Evolutionary conservation across 257 asterid genomes (phyloP), one percentile per base, ranked within the genome.

Genomic region (Ocimum tenuiflorum): DNA sequence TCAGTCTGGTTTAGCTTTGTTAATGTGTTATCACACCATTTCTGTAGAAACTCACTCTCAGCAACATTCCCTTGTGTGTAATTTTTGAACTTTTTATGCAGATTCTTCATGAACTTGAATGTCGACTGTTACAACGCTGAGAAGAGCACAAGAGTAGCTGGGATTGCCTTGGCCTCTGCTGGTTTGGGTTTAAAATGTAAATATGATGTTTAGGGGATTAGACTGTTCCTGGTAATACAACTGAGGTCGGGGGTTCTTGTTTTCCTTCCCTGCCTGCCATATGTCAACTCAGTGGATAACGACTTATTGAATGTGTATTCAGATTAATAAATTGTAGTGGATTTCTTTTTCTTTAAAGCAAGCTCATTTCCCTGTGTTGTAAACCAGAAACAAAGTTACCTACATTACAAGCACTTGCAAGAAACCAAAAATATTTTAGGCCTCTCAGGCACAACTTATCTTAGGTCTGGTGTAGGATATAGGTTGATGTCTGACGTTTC

Each of bases 131-230:
- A 19, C 50, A 45, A 65, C 54, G n/a, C 9, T 15, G 31, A 2
- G 39, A 35, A 8, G 72, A 69, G 68, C 36, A 24, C 68, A 29
- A 55, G 61, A 14, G 56, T 12, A 57, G 51, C 71, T 47, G 75
- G 71, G 66, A 68, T 62, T 35, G 56, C 63, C 41, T 8, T 48
- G 7, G 8, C 6, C 65, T 23, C 24, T 29, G 61, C 62, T 38
- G 60, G 73, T 61, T 62, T 61, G 52, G 74, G 62, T 27, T 60
- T 59, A 57, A 75, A 65, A 4, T 70, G 80, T 70, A 65, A 43
- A 75, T 75, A 75, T 58, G 50, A 75, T 58, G 50, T 43, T 58
- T 22, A 27, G 53, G 64, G 61, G 55, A 65, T 50, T 53, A 63
- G 58, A 50, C 43, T 56, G 13, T 45, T 36, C 46, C 68, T 22